Evolutionary conservation across 371 early-diverging fungal genomes (phyloP), one percentile per base, ranked within the genome.

Genomic region (Rhizopus delemar): DNA sequence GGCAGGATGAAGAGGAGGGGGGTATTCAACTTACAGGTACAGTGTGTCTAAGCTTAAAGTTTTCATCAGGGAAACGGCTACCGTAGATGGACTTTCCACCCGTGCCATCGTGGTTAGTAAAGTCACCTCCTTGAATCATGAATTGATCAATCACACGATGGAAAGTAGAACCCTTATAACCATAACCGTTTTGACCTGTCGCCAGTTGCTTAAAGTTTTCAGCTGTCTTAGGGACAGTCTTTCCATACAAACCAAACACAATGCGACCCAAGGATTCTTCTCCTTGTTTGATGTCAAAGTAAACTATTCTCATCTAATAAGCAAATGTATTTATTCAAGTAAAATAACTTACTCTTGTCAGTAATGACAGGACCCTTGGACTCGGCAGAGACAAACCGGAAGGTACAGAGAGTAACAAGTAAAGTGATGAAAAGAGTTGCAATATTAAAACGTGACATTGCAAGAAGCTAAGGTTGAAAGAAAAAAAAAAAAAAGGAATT

Each of bases 81-180:
- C 89, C 74, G 74, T 96, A 98, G 73, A 98, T 96, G 35, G 94
- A 93, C 69, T 93, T 91, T 52, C 98, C 96, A 64, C 99, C 99
- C 53, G 95, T 95, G 57, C 97, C 97, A 72, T 97, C 86, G 60
- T 79, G 75, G 8, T 77, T 77, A 55, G 91, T 91, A 52, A 91
- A 90, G 61, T 93, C 92, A 66, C 93, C 93, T 68, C 91, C 83
- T 64, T 82, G 93, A 65, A 92, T 90, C 93, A 92, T 93, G 65
- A 93, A 94, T 34, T 89, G 73, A 77, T 90, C 83, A 81, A 93
- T 93, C 41, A 94, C 93, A 62, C 96, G 88, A 76, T 96, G 96
- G 90, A 96, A 96, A 36, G 63, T 77, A 59, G 86, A 87, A 41
- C 89, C 93, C 74, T 90, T 87, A 83, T 94, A 99, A 11, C 92